Conservation (phyloP, 805 yeast species). For the Allodekkera sacchari region DNA sequence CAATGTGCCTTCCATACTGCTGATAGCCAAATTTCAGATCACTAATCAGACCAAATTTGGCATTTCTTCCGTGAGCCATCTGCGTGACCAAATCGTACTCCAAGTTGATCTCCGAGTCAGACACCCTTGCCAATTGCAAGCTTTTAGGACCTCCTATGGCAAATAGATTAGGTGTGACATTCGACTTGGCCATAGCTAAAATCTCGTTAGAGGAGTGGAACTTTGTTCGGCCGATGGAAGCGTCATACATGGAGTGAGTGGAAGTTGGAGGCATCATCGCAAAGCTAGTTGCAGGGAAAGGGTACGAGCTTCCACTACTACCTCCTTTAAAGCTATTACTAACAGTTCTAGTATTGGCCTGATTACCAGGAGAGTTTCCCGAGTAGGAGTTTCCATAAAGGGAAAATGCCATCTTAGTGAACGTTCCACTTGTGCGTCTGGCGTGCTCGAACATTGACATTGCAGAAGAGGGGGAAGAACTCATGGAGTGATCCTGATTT, state of each 20-base stretch:
- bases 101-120: slow-evolving; percentile 22
- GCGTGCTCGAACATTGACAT: slow-evolving; percentile 14
- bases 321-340: slow-evolving; percentile 1
- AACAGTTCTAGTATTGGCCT: not conserved
- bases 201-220: slow-evolving; percentile 28
- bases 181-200: slow-evolving; percentile 24
- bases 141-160: slow-evolving; percentile 36
- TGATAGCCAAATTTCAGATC: slow-evolving; percentile 37
- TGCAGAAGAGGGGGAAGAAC: slow-evolving; percentile 16
- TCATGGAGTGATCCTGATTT: not conserved
- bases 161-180: slow-evolving; percentile 25
- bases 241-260: slow-evolving; percentile 19
- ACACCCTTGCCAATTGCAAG: slow-evolving; percentile 29
- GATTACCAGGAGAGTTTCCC: not conserved
- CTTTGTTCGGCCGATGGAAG: slow-evolving; percentile 15
- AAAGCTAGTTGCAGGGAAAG: slow-evolving; percentile 15
- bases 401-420: slow-evolving; percentile 52
- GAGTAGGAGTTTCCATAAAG: slow-evolving; percentile 37
- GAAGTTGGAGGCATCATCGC: slow-evolving; percentile 11
- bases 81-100: slow-evolving; percentile 28
- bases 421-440: slow-evolving; percentile 23
- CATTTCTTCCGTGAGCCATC: slow-evolving; percentile 20
- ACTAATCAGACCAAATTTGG: slow-evolving; percentile 31
- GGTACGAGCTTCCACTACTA: slow-evolving; percentile 1
- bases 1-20: slow-evolving; percentile 29